These are phyloP conservation scores for Orbilia brochopaga DNA, from an alignment of 2,329 filamentous ascomycete species.

Conservation along the genomic window DNA sequence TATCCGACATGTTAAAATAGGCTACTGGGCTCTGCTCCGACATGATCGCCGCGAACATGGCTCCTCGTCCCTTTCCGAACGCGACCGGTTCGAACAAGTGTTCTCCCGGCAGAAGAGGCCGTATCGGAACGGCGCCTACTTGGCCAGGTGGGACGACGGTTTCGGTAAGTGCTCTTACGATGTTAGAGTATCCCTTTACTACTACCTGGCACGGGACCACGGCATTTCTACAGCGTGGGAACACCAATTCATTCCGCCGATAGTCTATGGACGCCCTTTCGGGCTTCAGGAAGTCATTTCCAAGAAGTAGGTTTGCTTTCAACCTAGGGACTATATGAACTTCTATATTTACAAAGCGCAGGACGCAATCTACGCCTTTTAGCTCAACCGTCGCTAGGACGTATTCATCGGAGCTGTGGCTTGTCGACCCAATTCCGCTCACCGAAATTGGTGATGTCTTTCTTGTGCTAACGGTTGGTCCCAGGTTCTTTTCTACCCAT, in stretches of 20 bases:
- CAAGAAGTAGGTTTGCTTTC: conserved; percentile 1
- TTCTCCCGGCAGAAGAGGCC: not conserved
- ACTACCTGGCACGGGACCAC: not conserved
- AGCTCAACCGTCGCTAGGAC: not conserved
- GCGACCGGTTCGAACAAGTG: not conserved
- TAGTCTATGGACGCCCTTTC: not conserved
- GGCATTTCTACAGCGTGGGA: not conserved
- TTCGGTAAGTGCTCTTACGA: not conserved
- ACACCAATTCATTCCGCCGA: not conserved
- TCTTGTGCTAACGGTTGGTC: not conserved
- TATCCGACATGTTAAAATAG: not conserved
- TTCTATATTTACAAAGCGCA: not conserved
- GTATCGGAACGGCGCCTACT: not conserved
- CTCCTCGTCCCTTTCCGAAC: not conserved
- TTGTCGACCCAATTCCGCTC: not conserved
- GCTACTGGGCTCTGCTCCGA: not conserved
- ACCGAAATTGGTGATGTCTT: not conserved
- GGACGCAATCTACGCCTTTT: not conserved
- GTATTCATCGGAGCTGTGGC: not conserved
- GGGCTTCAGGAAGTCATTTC: conserved; percentile 3
- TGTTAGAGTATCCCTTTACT: not conserved
- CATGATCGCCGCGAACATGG: conserved; percentile 1
- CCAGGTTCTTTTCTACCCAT: not conserved
- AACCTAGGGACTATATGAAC: not conserved
- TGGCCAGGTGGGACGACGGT: not conserved